phyloP scores from a whole-genome alignment of 768 basidiomycete genomes.

The Mycena maculata region DNA sequence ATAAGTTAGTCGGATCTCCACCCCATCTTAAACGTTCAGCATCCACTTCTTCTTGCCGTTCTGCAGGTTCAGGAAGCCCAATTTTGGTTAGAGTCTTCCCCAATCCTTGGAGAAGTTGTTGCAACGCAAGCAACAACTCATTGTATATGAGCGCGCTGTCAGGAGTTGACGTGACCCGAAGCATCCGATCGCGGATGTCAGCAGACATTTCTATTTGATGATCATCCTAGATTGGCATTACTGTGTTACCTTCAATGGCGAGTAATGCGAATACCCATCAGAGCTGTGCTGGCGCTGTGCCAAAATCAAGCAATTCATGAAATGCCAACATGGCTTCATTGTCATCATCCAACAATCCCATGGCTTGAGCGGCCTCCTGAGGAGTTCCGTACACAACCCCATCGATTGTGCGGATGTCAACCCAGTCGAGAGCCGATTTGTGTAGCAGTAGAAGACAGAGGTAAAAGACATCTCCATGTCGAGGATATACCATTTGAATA shows the following conservation, averaged over 20 bases:
- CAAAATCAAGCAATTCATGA: not conserved
- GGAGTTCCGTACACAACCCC: not conserved
- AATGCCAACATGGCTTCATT: constrained; percentile 4
- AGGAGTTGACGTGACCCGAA: not conserved
- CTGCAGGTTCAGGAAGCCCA: no score
- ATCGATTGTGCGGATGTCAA: not conserved
- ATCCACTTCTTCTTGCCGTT: no score
- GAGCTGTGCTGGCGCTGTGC: not conserved
- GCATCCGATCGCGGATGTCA: not conserved
- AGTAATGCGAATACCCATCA: not conserved
- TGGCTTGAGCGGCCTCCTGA: constrained; percentile 1
- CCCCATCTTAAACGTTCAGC: no score
- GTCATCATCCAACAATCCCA: constrained; percentile 1
- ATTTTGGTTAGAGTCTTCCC: no score
- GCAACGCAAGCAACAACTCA: no score
- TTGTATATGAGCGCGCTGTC: no score
- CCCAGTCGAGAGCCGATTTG: not conserved
- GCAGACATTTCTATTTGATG: not conserved
- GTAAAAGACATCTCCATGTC: constrained; percentile 10
- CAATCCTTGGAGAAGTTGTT: no score
- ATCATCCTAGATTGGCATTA: not conserved
- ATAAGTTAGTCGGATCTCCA: no score
- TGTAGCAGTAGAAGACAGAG: not conserved
- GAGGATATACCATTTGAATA: constrained; percentile 6
- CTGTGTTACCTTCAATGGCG: not conserved